Conservation (phyloP, 192 early-diverging fungal species). For the Umbelopsis isabellina region DNA sequence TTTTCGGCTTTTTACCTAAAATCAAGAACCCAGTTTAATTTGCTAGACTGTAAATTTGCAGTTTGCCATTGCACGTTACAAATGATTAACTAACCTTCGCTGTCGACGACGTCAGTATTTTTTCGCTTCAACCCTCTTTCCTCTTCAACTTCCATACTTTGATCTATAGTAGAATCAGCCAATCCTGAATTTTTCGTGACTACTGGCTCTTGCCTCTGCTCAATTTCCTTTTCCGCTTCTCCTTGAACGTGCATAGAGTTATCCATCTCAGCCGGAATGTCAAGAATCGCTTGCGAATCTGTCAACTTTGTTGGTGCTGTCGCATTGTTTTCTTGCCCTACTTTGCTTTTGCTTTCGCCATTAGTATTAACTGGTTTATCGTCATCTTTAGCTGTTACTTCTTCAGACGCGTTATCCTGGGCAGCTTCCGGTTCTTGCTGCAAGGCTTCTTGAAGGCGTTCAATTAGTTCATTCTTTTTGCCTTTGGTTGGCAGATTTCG, state of each 20-base stretch:
- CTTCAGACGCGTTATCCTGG: background rate
- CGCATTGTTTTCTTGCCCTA: too few relatives aligned
- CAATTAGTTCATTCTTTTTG: constrained; percentile 65
- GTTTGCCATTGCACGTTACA: background rate
- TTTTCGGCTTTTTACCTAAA: too few relatives aligned
- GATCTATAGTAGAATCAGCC: background rate
- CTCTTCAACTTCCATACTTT: background rate
- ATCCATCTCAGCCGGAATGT: background rate
- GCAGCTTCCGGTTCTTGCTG: constrained; percentile 1
- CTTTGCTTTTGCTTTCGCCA: background rate
- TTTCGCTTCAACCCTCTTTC: constrained; percentile 7
- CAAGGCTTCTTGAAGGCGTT: constrained; percentile 62
- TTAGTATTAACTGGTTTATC: too few relatives aligned
- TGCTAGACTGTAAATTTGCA: background rate
- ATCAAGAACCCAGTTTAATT: too few relatives aligned
- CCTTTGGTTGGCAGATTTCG: constrained; percentile 62
- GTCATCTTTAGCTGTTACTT: background rate
- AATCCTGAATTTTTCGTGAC: constrained; percentile 5
- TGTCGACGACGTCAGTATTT: background rate
- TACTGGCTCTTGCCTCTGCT: background rate
- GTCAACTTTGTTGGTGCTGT: background rate
- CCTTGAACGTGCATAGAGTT: background rate
- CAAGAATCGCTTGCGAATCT: background rate
- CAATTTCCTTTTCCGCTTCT: background rate
- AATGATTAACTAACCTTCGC: constrained; percentile 1